phyloP scores from a whole-genome alignment of 345 rosid species.

The Hypericum perforatum region DNA sequence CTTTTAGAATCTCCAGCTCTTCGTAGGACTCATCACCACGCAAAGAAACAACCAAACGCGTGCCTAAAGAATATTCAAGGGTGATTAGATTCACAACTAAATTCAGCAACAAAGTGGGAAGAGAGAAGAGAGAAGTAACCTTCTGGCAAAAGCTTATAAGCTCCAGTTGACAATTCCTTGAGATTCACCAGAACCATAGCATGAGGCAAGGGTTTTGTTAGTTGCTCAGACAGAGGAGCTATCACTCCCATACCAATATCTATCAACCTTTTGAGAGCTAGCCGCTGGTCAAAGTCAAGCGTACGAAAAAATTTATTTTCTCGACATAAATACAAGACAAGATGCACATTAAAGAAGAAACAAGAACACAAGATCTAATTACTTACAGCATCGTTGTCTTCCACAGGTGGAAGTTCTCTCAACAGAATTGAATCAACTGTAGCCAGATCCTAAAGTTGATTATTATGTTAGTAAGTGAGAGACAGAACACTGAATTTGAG shows the following conservation, averaged over 20 bases:
- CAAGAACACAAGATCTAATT: slow-evolving; percentile 10
- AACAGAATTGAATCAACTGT: slow-evolving; percentile 82
- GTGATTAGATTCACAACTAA: slow-evolving; percentile 2
- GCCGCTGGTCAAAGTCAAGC: slow-evolving; percentile 38
- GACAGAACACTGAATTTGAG: background rate
- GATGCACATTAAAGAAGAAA: background rate
- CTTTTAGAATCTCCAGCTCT: slow-evolving; percentile 72
- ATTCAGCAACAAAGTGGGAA: slow-evolving; percentile 6
- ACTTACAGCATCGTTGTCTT: slow-evolving; percentile 79
- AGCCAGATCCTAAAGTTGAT: slow-evolving; percentile 66
- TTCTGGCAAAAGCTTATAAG: slow-evolving; percentile 92
- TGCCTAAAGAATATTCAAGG: slow-evolving; percentile 36
- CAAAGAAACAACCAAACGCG: slow-evolving; percentile 79
- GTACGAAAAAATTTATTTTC: too few species aligned
- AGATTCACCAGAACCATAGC: slow-evolving; percentile 90
- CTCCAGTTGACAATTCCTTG: slow-evolving; percentile 79
- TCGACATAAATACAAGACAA: too few species aligned
- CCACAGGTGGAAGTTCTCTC: slow-evolving; percentile 80
- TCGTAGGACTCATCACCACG: slow-evolving; percentile 73
- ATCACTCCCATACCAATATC: slow-evolving; percentile 93
- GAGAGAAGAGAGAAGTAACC: slow-evolving; percentile 34
- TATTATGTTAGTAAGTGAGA: slow-evolving; percentile 14
- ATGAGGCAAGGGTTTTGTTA: slow-evolving; percentile 85
- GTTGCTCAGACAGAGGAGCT: slow-evolving; percentile 86
- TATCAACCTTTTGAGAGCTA: slow-evolving; percentile 84